Conservation (phyloP, 441 rosid genomes). For the Syzygium malaccense region DNA sequence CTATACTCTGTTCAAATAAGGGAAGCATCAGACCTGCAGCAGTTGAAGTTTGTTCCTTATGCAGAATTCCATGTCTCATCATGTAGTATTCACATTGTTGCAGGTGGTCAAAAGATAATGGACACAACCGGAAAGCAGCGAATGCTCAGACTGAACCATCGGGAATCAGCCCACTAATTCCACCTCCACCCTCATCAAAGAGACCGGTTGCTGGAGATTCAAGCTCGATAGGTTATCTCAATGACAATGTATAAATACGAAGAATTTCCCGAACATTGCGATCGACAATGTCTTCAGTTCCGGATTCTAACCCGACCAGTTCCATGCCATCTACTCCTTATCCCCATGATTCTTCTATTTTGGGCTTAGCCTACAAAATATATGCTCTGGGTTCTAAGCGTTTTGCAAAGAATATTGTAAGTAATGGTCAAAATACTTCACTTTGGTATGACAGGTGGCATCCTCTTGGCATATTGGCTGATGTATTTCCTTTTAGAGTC, state of each 20-base stretch:
- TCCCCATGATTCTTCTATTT: not conserved
- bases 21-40: not conserved
- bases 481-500: not conserved
- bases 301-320: conserved; percentile 23
- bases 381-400: not conserved
- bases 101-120: conserved; percentile 71
- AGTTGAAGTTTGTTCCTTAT: not conserved
- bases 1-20: not conserved
- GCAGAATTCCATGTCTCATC: not conserved
- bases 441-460: not conserved
- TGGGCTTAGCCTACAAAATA: not conserved
- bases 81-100: not conserved
- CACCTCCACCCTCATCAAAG: conserved; percentile 69
- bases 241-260: conserved; percentile 67
- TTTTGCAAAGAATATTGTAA: not conserved
- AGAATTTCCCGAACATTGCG: conserved; percentile 29
- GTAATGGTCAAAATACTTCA: not conserved
- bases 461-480: not conserved
- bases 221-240: conserved; percentile 64
- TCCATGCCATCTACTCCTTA: conserved; percentile 31
- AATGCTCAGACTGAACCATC: conserved; percentile 24
- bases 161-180: conserved; percentile 41
- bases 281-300: conserved; percentile 18
- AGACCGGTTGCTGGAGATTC: conserved; percentile 45
- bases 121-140: conserved; percentile 33